Conservation (phyloP, 2,329 filamentous ascomycete genomes). For the Colletotrichum gigasporum region DNA sequence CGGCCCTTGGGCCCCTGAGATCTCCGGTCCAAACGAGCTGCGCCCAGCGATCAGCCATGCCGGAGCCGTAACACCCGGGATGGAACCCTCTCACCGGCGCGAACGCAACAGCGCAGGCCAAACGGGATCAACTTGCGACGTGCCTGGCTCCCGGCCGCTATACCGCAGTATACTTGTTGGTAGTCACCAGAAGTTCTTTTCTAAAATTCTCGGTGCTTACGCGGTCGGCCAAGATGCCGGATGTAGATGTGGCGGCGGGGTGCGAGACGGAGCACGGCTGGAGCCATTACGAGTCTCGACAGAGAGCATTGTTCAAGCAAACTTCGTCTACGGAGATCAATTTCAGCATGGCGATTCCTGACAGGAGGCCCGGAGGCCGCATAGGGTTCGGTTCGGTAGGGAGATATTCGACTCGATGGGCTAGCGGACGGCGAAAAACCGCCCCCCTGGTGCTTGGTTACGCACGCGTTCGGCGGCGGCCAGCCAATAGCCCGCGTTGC, state of each 20-base stretch:
- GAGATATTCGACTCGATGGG: not conserved
- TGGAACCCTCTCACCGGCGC: conserved; percentile 13
- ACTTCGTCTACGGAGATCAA: not conserved
- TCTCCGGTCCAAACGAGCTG: conserved; percentile 13
- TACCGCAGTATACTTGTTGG: too few species aligned
- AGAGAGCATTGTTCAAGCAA: not conserved
- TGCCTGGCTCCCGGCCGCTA: not conserved
- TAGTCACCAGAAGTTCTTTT: too few species aligned
- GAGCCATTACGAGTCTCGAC: not conserved
- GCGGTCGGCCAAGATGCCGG: conserved; percentile 1
- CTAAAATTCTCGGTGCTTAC: conserved; percentile 15
- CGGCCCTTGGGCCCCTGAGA: not conserved
- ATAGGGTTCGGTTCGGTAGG: conserved; percentile 1
- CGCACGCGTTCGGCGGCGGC: conserved; percentile 4
- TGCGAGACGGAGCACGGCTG: not conserved
- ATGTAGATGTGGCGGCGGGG: conserved; percentile 15
- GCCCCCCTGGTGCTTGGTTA: conserved; percentile 4
- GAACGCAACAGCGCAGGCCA: conserved; percentile 8
- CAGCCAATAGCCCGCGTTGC: conserved; percentile 24
- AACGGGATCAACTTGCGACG: not conserved
- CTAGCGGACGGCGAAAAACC: not conserved
- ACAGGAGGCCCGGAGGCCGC: not conserved
- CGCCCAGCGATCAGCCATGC: conserved; percentile 26
- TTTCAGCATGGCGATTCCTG: not conserved
- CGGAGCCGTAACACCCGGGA: conserved; percentile 14